Conservation (phyloP, 2,329 filamentous ascomycete genomes). For the Ceratocystis destructans region DNA sequence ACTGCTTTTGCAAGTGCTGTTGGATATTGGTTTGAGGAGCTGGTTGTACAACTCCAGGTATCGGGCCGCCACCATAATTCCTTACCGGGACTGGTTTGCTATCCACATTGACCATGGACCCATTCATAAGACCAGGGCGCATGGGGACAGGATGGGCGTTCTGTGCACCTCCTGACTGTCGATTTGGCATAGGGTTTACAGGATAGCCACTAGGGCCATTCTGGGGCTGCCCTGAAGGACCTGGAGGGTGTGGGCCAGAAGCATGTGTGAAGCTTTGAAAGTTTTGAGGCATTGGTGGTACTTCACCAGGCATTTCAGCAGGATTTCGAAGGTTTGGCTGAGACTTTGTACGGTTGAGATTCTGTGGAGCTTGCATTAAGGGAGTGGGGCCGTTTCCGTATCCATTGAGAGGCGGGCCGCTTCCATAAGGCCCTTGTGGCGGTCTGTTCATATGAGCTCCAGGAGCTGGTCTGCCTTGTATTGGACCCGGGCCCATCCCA, state of each 20-base stretch:
- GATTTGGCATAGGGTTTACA: slow-evolving; percentile 7
- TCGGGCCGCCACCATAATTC: slow-evolving; percentile 32
- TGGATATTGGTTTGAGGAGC: slow-evolving; percentile 24
- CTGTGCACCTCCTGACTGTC: slow-evolving; percentile 12
- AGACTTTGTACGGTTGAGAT: slow-evolving; percentile 48
- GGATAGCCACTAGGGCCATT: slow-evolving; percentile 6
- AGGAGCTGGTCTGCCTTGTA: slow-evolving; percentile 10
- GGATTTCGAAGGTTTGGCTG: slow-evolving; percentile 54
- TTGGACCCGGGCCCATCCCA: slow-evolving; percentile 5
- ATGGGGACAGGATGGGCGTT: slow-evolving; percentile 47
- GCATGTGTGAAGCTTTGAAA: slow-evolving; percentile 14
- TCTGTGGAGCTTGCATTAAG: slow-evolving; percentile 28
- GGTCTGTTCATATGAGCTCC: slow-evolving; percentile 19
- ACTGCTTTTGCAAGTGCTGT: slow-evolving; percentile 24
- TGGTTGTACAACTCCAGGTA: slow-evolving; percentile 29
- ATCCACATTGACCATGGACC: slow-evolving; percentile 41
- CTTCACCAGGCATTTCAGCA: slow-evolving; percentile 58
- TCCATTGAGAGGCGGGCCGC: neutral
- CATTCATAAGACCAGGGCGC: slow-evolving; percentile 47
- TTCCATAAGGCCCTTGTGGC: slow-evolving; percentile 1
- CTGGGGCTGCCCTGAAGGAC: neutral
- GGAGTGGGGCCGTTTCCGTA: slow-evolving; percentile 12
- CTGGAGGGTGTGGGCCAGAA: slow-evolving; percentile 8
- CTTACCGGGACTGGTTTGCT: slow-evolving; percentile 46
- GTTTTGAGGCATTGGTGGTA: slow-evolving; percentile 35